Base-by-base conservation (phyloP, 345 rosid genomes). In the Rhodomyrtus tomentosa region DNA sequence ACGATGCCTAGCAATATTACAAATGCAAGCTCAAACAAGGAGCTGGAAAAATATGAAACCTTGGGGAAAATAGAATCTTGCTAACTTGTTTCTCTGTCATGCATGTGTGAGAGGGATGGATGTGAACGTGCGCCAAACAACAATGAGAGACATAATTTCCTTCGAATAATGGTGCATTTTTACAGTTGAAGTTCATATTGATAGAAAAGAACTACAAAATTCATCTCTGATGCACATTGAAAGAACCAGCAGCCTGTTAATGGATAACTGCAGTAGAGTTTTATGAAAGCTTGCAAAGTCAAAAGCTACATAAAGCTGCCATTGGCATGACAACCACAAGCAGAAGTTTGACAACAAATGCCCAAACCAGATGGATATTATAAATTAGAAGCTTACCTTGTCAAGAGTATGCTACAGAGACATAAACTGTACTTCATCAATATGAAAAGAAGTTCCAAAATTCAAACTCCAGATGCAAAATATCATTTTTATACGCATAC, bases 1-100 rank as follows among this genome's bases (percentile, higher is more conserved):
- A 83, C 53, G 87, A 82, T 86, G 88, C 90, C 96, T 94, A 68
- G 36, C 45, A 68, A 68, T 32, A 18, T 68, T 68, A 68, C 45
- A 68, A 68, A 21, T 68, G 45, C 45, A 32, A 68, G 79, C 18
- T 68, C 45, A 68, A 36, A 5, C 5, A 22, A 68, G 32, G 12
- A 68, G 79, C 45, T 36, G 76, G 76, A 18, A 68, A 29, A 32
- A 18, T 68, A 8, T 68, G 21, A 20, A 62, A 68, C 36, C 79
- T 68, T 32, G 25, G 74, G 72, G 6, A 36, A 68, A 68, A 68
- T 68, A 68, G 45, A 68, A 68, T 32, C 45, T 68, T 68, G 45
- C 79, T 36, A 18, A 68, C 36, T 68, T 36, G 42, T 68, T 68
- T 68, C 42, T 68, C 45, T 68, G 76, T 16, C 10, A 32, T 32